Percentiles rank a stretch among this genome's conserved stretches.
These are phyloP conservation scores for Sphaerulina musiva DNA, from an alignment of 2,329 filamentous ascomycete species.

Conservation along the genomic window DNA sequence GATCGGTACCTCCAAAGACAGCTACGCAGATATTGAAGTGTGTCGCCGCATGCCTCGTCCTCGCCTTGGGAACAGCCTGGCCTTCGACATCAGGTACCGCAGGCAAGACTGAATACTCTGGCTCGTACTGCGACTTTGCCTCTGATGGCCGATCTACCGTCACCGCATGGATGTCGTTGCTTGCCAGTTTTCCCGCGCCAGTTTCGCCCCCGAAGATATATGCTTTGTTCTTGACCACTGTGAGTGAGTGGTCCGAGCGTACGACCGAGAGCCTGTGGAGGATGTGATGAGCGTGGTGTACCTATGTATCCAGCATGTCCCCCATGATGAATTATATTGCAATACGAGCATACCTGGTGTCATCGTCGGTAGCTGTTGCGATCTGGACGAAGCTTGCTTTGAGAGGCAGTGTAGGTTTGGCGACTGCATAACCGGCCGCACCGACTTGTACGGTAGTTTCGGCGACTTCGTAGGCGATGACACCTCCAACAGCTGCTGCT, in stretches of 20 bases:
- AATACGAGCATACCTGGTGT: constrained; percentile 22
- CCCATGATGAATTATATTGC: background rate
- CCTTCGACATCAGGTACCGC: constrained; percentile 33
- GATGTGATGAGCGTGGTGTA: background rate
- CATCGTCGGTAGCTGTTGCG: constrained; percentile 35
- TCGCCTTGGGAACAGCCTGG: constrained; percentile 31
- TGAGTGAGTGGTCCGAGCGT: constrained; percentile 37
- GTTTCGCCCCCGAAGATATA: constrained; percentile 43
- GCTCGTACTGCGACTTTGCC: constrained; percentile 32
- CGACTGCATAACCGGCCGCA: constrained; percentile 21
- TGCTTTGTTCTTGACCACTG: constrained; percentile 38
- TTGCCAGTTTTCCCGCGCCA: constrained; percentile 33
- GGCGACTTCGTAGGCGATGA: constrained; percentile 16
- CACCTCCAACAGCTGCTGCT: constrained; percentile 14
- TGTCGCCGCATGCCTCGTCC: constrained; percentile 38
- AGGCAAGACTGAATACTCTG: constrained; percentile 41
- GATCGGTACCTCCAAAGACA: constrained; percentile 37
- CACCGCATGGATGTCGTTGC: constrained; percentile 40
- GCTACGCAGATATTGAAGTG: constrained; percentile 36
- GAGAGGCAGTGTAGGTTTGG: constrained; percentile 39
- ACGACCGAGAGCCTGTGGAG: constrained; percentile 25
- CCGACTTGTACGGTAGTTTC: constrained; percentile 13
- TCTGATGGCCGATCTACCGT: constrained; percentile 28
- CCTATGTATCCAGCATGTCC: too few species aligned
- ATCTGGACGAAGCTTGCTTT: constrained; percentile 40